These are phyloP conservation scores for Monascus ruber DNA, from an alignment of 2,329 filamentous ascomycete genomes.

Conservation along the genomic window DNA sequence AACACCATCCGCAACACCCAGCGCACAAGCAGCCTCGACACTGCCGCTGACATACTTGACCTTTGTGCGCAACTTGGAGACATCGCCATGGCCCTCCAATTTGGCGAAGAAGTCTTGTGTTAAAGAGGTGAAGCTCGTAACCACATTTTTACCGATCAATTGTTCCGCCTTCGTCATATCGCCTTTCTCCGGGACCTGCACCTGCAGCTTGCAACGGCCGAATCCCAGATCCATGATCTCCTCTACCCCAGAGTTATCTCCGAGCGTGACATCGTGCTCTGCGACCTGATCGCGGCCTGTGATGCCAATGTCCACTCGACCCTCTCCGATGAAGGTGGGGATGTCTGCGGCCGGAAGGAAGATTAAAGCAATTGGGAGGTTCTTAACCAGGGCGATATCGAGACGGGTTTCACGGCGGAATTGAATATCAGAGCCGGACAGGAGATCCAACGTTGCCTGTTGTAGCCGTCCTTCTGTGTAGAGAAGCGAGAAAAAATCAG, in stretches of 20 bases:
- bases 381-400: slow-evolving; percentile 96
- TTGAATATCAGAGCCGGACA: slow-evolving; percentile 89
- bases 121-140: slow-evolving; percentile 86
- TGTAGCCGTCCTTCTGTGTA: slow-evolving; percentile 79
- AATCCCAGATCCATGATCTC: slow-evolving; percentile 87
- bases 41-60: slow-evolving; percentile 93
- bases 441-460: slow-evolving; percentile 75
- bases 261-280: slow-evolving; percentile 62
- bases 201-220: slow-evolving; percentile 81
- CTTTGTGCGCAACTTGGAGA: slow-evolving; percentile 54
- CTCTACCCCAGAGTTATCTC: slow-evolving; percentile 52
- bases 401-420: slow-evolving; percentile 91
- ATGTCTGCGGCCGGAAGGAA: slow-evolving; percentile 97
- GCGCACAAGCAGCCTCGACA: slow-evolving; percentile 90
- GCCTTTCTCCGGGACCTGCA: slow-evolving; percentile 90
- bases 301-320: slow-evolving; percentile 85
- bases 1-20: slow-evolving; percentile 93
- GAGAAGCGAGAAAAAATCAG: slow-evolving; percentile 3
- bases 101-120: slow-evolving; percentile 71
- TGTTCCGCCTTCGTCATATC: slow-evolving; percentile 57
- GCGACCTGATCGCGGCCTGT: slow-evolving; percentile 87
- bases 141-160: slow-evolving; percentile 82
- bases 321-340: slow-evolving; percentile 92
- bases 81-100: slow-evolving; percentile 46
- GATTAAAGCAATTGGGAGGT: slow-evolving; percentile 85